phyloP scores from a whole-genome alignment of 2,329 filamentous ascomycete genomes.

The Aspergillus awamori region DNA sequence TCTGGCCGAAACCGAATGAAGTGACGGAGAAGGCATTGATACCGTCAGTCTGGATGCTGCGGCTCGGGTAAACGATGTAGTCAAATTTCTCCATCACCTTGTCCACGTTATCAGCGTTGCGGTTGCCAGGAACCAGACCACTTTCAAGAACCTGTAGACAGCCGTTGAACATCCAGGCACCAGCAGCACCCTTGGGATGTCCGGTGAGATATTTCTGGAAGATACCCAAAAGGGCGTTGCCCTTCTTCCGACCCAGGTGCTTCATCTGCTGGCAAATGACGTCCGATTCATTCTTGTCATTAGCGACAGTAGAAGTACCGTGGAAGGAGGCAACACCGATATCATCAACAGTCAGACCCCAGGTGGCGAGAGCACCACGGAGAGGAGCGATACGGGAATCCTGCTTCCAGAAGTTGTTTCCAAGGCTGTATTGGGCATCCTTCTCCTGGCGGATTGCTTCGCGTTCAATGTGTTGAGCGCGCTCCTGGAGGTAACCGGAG shows the following conservation, averaged over 20 bases:
- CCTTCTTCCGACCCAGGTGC: conserved; percentile 93
- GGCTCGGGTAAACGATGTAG: conserved; percentile 95
- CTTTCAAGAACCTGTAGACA: conserved; percentile 93
- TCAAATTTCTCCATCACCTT: conserved; percentile 96
- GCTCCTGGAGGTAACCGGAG: conserved; percentile 81
- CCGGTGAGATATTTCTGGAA: conserved; percentile 99
- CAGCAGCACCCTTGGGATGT: conserved; percentile 97
- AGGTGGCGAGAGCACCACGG: conserved; percentile 92
- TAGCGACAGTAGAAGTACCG: conserved; percentile 96
- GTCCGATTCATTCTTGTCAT: conserved; percentile 99
- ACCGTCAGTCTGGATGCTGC: conserved; percentile 93
- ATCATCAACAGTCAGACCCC: conserved; percentile 97
- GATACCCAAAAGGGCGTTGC: conserved; percentile 92
- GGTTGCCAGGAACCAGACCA: conserved; percentile 92
- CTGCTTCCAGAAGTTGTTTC: conserved; percentile 99
- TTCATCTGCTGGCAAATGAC: conserved; percentile 95
- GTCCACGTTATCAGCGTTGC: conserved; percentile 97
- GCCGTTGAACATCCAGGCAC: conserved; percentile 99
- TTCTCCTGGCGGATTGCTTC: conserved; percentile 90
- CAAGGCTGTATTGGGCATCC: conserved; percentile 86
- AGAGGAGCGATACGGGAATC: conserved; percentile 92
- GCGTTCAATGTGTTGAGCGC: conserved; percentile 80
- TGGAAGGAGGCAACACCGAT: conserved; percentile 96
- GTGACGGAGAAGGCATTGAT: conserved; percentile 99
- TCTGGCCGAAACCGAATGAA: conserved; percentile 98